These are phyloP conservation scores for Aureococcus anophagefferens DNA, from an alignment of 108 stramenopile genomes.

Conservation along the genomic window DNA sequence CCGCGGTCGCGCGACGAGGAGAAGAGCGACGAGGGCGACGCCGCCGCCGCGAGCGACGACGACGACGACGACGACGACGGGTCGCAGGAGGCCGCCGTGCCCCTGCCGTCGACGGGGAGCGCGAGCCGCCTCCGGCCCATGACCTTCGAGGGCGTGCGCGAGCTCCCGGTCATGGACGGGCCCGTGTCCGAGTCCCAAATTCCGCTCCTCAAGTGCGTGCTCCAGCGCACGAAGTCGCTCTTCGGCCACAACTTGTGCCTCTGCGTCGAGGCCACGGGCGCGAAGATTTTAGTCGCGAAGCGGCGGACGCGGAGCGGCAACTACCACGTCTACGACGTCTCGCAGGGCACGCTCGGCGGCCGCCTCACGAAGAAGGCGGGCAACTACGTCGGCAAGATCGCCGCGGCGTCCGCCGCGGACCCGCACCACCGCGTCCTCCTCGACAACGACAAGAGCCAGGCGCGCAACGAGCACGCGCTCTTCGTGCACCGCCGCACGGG, in stretches of 20 bases:
- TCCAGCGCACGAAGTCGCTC: background rate
- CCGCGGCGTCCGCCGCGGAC: background rate
- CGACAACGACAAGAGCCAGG: background rate
- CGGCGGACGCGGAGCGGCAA: slow-evolving; percentile 26
- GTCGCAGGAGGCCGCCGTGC: no score
- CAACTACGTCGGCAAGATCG: slow-evolving; percentile 38
- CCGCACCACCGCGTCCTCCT: background rate
- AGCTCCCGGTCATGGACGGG: no score
- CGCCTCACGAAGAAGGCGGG: slow-evolving; percentile 32
- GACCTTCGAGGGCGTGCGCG: no score
- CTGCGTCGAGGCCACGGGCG: background rate
- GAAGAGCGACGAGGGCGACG: no score
- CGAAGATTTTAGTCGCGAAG: slow-evolving; percentile 10
- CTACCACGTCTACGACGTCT: slow-evolving; percentile 39
- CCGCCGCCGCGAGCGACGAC: no score
- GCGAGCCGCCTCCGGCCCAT: no score
- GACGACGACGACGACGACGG: no score
- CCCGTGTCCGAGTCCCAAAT: no score
- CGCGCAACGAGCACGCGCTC: background rate
- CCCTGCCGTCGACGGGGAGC: no score
- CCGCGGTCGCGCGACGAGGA: no score
- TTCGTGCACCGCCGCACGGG: background rate
- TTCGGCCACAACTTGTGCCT: background rate
- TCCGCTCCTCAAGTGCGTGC: background rate
- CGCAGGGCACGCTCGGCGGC: slow-evolving; percentile 11